phyloP scores from a whole-genome alignment of 768 basidiomycete species.

The Suillus paluster region DNA sequence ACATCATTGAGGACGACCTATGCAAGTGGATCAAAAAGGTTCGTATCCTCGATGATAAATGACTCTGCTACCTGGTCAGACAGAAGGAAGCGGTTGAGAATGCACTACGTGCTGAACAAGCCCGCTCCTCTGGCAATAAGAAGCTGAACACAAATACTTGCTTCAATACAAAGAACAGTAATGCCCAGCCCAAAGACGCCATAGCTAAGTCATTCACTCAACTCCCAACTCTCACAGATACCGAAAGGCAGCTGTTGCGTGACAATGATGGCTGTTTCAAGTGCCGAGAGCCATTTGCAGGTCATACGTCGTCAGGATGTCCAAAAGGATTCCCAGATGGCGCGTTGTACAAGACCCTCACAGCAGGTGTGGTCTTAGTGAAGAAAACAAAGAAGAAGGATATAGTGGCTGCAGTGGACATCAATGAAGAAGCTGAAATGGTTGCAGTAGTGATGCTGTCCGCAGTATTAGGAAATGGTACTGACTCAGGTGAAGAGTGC shows the following conservation, averaged over 20 bases:
- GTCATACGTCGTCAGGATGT: too few relatives aligned
- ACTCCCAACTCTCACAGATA: slow-evolving; percentile 9
- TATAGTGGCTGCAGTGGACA: too few relatives aligned
- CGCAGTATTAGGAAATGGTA: slow-evolving; percentile 13
- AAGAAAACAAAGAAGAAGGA: background rate
- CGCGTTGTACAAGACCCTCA: slow-evolving; percentile 20
- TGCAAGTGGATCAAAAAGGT: slow-evolving; percentile 7
- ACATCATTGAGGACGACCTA: slow-evolving; percentile 1
- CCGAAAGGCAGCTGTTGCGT: slow-evolving; percentile 17
- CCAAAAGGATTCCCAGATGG: slow-evolving; percentile 21
- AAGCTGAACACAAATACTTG: too few relatives aligned
- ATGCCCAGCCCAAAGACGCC: too few relatives aligned
- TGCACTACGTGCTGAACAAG: background rate
- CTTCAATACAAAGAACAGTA: too few relatives aligned
- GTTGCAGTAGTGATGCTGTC: slow-evolving; percentile 10
- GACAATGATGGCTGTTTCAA: slow-evolving; percentile 31
- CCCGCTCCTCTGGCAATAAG: too few relatives aligned
- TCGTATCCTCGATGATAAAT: slow-evolving; percentile 3
- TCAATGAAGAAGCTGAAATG: too few relatives aligned
- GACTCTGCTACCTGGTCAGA: background rate
- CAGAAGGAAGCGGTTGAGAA: slow-evolving; percentile 4
- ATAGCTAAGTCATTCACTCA: background rate
- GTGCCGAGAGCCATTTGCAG: slow-evolving; percentile 22
- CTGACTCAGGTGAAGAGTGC: slow-evolving; percentile 15
- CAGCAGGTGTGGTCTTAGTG: slow-evolving; percentile 2